Evolutionary conservation across 768 basidiomycete genomes (phyloP).

Genomic region (Auriculariales sp.): DNA sequence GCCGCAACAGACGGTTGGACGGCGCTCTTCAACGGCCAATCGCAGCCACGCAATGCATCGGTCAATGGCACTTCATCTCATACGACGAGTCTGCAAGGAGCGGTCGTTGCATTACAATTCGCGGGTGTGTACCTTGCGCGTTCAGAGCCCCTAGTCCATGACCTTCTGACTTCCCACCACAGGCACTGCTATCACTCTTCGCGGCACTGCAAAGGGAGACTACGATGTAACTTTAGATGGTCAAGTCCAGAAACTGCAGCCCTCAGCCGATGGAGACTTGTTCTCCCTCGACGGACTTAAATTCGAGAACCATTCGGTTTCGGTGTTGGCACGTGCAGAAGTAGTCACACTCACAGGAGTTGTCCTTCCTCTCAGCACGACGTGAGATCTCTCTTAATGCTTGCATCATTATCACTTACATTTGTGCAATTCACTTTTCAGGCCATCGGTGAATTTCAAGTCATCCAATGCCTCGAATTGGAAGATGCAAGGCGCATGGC

Average conservation of each 20-base stretch:
- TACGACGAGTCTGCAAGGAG: constrained; percentile 44
- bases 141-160: constrained; percentile 13
- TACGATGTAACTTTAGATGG: constrained; percentile 2
- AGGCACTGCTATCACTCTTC: constrained; percentile 7
- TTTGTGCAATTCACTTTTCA: constrained; percentile 14
- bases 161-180: constrained; percentile 7
- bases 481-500: constrained; percentile 44
- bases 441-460: constrained; percentile 21
- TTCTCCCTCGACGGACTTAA: constrained; percentile 31
- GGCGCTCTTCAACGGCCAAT: constrained; percentile 33
- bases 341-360: constrained; percentile 44
- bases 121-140: constrained; percentile 41
- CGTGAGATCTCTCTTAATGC: constrained; percentile 19
- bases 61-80: constrained; percentile 48
- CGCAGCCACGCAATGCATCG: constrained; percentile 19
- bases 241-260: not conserved
- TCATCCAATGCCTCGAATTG: constrained; percentile 30
- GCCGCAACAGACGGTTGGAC: constrained; percentile 55
- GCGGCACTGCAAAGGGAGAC: constrained; percentile 1
- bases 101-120: constrained; percentile 43
- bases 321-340: constrained; percentile 31
- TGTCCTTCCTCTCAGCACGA: constrained; percentile 25
- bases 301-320: constrained; percentile 37
- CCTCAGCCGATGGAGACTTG: constrained; percentile 25
- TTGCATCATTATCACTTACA: not conserved